Conservation (phyloP, 176 grass and related monocot genomes). For the Guadua angustifolia region DNA sequence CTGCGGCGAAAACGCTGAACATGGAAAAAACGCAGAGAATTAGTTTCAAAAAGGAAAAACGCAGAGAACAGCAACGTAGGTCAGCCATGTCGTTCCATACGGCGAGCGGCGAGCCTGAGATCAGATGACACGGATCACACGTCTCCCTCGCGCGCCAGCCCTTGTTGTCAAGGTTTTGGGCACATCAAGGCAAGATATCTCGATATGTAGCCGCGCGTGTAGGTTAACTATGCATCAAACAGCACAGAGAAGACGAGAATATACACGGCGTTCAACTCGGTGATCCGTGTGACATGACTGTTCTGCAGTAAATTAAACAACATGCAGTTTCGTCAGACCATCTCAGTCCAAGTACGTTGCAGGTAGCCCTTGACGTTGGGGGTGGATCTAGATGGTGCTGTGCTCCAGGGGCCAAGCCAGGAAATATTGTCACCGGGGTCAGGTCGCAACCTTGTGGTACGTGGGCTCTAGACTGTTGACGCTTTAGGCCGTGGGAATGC, state of each 20-base stretch:
- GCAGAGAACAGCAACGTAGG: not conserved
- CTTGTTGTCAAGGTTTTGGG: slow-evolving; percentile 28
- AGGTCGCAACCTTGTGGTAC: too few relatives aligned
- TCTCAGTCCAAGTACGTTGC: not conserved
- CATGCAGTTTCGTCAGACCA: not conserved
- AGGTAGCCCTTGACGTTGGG: too few relatives aligned
- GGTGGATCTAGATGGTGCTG: too few relatives aligned
- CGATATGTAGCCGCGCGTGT: not conserved
- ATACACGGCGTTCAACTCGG: not conserved
- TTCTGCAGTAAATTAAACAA: slow-evolving; percentile 13
- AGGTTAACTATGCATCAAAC: too few relatives aligned
- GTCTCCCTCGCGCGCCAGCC: not conserved
- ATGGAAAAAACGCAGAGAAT: not conserved
- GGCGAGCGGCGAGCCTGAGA: not conserved
- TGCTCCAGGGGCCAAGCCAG: too few relatives aligned
- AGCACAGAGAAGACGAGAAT: not conserved
- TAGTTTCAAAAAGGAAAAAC: not conserved
- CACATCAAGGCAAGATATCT: slow-evolving; percentile 25
- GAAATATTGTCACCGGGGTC: too few relatives aligned
- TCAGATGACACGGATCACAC: slow-evolving; percentile 13
- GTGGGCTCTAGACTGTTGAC: too few relatives aligned
- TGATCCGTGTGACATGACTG: not conserved
- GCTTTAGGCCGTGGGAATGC: too few relatives aligned
- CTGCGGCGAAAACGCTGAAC: slow-evolving; percentile 46
- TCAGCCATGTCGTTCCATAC: not conserved